Evolutionary conservation across 176 grass and related monocot genomes (phyloP), one percentile per base, ranked within the genome.

Genomic region (Raddia guianensis): DNA sequence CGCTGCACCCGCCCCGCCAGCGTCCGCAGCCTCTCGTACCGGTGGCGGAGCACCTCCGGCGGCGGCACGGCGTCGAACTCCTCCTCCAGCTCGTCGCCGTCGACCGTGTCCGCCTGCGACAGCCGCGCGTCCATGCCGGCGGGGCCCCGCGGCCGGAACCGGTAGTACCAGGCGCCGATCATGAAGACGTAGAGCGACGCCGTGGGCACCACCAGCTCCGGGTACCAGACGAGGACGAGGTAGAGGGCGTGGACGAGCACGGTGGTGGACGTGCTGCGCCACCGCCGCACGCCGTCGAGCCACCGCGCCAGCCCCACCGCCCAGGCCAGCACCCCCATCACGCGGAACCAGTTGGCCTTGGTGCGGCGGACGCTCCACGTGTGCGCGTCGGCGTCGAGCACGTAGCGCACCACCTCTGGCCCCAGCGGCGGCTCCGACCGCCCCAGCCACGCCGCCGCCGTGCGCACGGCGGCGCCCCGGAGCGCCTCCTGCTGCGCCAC

Each of bases 241-340:
- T 97, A 97, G 13, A 97, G 91, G 49, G 89, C 82, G 77, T 99
- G 96, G 50, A 99, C 86, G 63, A 99, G 89, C 45, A 95, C 78
- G 56, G 96, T 99, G 34, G 92, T 93, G 12, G 86, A 88, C 9
- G 86, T 88, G 72, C 37, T 93, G 65, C 86, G 83, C 96, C 96
- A 99, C 53, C 93, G 84, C 57, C 60, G 84, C 42, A 99, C 82
- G 33, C 75, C 80, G 82, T 93, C 78, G 14, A 99, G 81, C 96
- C 96, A 99, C n/a, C 92, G 88, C n/a, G 93, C 88, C 2, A 99
- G 83, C 3, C 92, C 92, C 15, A 99, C 91, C 21, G 88, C 96
- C 96, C 96, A 99, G 20, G 92, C 96, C 35, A 99, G 84, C 42
- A 99, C 92, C n/a, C 92, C 92, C 92, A 99, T 95, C 81, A 99